Base-by-base conservation (phyloP, 129 eudicot species). In the Erigeron canadensis region DNA sequence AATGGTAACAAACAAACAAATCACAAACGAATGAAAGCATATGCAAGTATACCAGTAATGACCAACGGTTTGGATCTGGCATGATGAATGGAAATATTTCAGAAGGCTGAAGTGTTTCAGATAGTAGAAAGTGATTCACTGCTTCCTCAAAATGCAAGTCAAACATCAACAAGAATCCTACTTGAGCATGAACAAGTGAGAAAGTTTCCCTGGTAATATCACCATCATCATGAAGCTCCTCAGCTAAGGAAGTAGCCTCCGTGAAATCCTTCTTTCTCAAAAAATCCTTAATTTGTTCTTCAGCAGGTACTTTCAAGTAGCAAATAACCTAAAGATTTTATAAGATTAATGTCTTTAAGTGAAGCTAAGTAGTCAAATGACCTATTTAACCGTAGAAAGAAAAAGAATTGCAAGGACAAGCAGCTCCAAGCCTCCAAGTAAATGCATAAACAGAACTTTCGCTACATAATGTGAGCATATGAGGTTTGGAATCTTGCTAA, bases 51-150 rank as follows among this genome's bases (percentile, higher is more conserved):
- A 95, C 99, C 99, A 95, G 83, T 60, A 95, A 80, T 10, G 99
- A 88, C 99, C 99, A 95, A 39, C 99, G 96, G 66, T 95, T 95
- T 61, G 99, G 99, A 76, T 95, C 99, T 54, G 89, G 87, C 96
- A 90, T 90, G 82, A 95, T 88, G 81, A 95, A 95, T 22, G 99
- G 99, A 70, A 95, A 95, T 79, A 95, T 65, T 79, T 95, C 99
- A 79, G 99, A 95, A 77, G 97, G 97, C 74, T 90, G 89, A 96
- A 95, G 84, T 9, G 85, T 83, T 75, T 95, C 99, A 50, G 99
- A 90, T 8, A 86, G 78, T 74, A 95, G 72, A 74, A 95, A 95
- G 71, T 95, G 99, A 75, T 95, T 75, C 44, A 95, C 84, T 55
- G 99, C 99, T 78, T 90, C 90, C 84, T 95, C 86, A 74, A 95